A percentile compares a stretch with the other conserved stretches of the same genome.
Evolutionary conservation across 192 early-diverging fungal genomes (phyloP).

Genomic region (Coemansia sp.): DNA sequence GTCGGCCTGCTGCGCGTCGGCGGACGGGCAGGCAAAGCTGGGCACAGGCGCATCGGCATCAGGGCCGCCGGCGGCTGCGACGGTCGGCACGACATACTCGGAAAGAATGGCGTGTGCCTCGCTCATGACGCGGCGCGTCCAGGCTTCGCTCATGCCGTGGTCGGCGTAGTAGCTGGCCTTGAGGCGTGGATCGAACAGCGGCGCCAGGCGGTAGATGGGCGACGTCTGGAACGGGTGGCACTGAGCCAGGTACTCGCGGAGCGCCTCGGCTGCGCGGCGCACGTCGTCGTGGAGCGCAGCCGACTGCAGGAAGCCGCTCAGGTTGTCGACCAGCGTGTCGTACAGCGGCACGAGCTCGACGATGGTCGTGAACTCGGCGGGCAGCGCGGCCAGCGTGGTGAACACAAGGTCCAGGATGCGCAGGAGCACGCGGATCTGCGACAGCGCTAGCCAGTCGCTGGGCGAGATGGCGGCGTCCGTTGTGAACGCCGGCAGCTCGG

Average conservation of each 20-base stretch:
- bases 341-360: slow-evolving; percentile 48
- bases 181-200: slow-evolving; percentile 49
- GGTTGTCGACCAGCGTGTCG: slow-evolving; percentile 34
- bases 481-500: slow-evolving; percentile 20
- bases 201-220: slow-evolving; percentile 47
- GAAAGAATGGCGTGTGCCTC: slow-evolving; percentile 35
- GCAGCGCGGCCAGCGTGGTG: slow-evolving; percentile 13
- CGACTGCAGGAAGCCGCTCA: slow-evolving; percentile 27
- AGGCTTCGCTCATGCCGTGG: slow-evolving; percentile 35
- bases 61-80: slow-evolving; percentile 2
- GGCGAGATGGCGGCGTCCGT: slow-evolving; percentile 9
- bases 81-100: slow-evolving; percentile 18
- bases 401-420: slow-evolving; percentile 21
- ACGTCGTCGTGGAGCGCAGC: slow-evolving; percentile 22
- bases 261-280: slow-evolving; percentile 24
- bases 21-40: slow-evolving; percentile 12
- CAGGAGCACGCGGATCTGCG: slow-evolving; percentile 40
- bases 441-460: slow-evolving; percentile 46
- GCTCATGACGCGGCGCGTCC: slow-evolving; percentile 35
- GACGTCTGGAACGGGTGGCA: slow-evolving; percentile 54
- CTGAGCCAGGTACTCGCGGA: slow-evolving; percentile 41
- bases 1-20: slow-evolving; percentile 13
- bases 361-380: slow-evolving; percentile 34
- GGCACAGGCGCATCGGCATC: slow-evolving; percentile 2
- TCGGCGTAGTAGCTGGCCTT: slow-evolving; percentile 44